phyloP scores from a whole-genome alignment of 495 filamentous ascomycete genomes.

The Daldinia vernicosa region DNA sequence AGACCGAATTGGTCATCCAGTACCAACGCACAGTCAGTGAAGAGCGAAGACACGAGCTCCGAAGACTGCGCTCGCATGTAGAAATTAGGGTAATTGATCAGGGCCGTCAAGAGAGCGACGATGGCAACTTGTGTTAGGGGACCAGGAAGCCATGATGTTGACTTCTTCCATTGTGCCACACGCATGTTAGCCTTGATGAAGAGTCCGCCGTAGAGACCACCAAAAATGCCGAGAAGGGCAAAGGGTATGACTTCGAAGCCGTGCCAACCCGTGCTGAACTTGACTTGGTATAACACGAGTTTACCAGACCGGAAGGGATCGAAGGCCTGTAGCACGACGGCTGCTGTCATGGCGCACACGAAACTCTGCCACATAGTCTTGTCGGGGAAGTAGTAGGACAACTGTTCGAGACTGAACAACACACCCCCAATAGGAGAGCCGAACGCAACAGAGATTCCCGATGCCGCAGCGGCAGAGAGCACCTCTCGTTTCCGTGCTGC shows the following conservation, averaged over 20 bases:
- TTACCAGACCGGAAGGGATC: slow-evolving; percentile 97
- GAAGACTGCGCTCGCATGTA: slow-evolving; percentile 94
- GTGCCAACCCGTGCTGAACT: slow-evolving; percentile 92
- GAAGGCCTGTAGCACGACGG: slow-evolving; percentile 88
- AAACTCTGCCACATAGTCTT: slow-evolving; percentile 99
- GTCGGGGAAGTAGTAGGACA: slow-evolving; percentile 98
- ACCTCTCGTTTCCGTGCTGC: slow-evolving; percentile 93
- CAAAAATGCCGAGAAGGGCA: slow-evolving; percentile 83
- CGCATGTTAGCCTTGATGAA: slow-evolving; percentile 96
- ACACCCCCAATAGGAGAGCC: slow-evolving; percentile 95
- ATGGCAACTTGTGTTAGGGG: slow-evolving; percentile 80
- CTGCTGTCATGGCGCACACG: slow-evolving; percentile 97
- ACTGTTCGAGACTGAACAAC: slow-evolving; percentile 92
- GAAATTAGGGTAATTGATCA: slow-evolving; percentile 93
- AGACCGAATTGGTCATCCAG: slow-evolving; percentile 86
- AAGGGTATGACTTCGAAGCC: slow-evolving; percentile 94
- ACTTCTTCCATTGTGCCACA: slow-evolving; percentile 82
- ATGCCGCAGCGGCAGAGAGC: slow-evolving; percentile 91
- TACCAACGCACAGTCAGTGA: slow-evolving; percentile 84
- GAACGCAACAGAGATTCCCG: slow-evolving; percentile 96
- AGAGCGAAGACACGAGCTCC: slow-evolving; percentile 90
- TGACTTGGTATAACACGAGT: slow-evolving; percentile 95
- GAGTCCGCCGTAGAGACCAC: slow-evolving; percentile 90
- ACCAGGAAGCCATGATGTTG: slow-evolving; percentile 63
- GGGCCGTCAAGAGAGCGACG: slow-evolving; percentile 79